These are phyloP conservation scores for Apiospora aurea DNA, from an alignment of 2,329 filamentous ascomycete genomes.

Conservation along the genomic window DNA sequence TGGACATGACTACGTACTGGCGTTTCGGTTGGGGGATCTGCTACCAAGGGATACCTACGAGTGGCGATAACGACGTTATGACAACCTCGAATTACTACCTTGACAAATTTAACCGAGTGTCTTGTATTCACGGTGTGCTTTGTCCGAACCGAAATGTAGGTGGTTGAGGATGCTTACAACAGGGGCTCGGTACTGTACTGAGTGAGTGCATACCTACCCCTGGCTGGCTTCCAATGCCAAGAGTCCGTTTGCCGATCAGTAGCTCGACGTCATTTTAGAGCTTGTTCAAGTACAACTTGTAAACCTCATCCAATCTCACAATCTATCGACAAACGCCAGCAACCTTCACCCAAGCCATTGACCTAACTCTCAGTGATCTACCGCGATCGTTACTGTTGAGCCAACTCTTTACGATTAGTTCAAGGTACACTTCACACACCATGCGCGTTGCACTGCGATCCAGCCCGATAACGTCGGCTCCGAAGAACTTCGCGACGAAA, in stretches of 20 bases:
- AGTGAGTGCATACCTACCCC: not conserved
- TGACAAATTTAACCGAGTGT: not conserved
- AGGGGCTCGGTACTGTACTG: not conserved
- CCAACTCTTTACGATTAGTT: too few species aligned
- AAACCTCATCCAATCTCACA: not conserved
- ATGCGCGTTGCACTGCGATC: constrained; percentile 1
- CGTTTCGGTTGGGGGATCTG: constrained; percentile 1
- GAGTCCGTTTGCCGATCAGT: not conserved
- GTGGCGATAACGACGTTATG: constrained; percentile 9
- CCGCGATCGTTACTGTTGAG: not conserved
- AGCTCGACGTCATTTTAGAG: constrained; percentile 4
- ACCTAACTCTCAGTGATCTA: not conserved
- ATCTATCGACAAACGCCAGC: not conserved
- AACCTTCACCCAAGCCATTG: not conserved
- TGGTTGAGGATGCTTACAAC: not conserved
- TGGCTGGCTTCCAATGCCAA: not conserved
- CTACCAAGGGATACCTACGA: constrained; percentile 12
- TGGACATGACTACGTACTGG: not conserved
- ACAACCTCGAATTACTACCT: not conserved
- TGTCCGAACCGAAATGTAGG: not conserved
- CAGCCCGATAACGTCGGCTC: constrained; percentile 5
- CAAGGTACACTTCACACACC: not conserved
- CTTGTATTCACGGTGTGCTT: not conserved
- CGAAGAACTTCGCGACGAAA: constrained; percentile 23
- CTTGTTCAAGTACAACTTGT: not conserved